Evolutionary conservation across 2,329 filamentous ascomycete species (phyloP).

Genomic region (Pyricularia sp.): DNA sequence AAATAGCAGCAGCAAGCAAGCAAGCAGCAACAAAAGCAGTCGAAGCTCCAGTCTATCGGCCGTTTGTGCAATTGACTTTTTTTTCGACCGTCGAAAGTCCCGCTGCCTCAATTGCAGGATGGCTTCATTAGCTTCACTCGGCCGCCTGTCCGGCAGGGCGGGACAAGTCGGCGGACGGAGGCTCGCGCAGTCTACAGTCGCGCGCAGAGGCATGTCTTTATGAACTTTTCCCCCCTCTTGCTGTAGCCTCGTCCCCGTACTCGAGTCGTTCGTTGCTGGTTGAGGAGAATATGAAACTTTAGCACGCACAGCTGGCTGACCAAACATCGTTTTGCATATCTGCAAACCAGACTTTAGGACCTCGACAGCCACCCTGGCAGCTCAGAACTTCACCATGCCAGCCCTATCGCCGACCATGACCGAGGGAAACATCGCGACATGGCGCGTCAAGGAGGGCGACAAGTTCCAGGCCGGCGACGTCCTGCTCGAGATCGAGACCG

Average conservation of each 20-base stretch:
- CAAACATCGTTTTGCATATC: slow-evolving; percentile 5
- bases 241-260: slow-evolving; percentile 4
- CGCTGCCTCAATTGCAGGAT: slow-evolving; percentile 2
- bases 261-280: background rate
- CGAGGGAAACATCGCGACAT: slow-evolving; percentile 77
- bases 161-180: slow-evolving; percentile 29
- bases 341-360: slow-evolving; percentile 49
- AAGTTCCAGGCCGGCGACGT: slow-evolving; percentile 76
- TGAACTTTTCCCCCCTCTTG: background rate
- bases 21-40: background rate
- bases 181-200: slow-evolving; percentile 38
- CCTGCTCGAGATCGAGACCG: slow-evolving; percentile 84
- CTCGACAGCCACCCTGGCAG: slow-evolving; percentile 54
- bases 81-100: background rate
- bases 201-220: slow-evolving; percentile 45
- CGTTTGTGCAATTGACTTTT: background rate
- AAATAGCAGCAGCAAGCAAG: background rate
- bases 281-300: background rate
- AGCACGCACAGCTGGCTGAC: background rate
- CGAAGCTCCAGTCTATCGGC: background rate
- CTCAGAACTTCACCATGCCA: slow-evolving; percentile 85
- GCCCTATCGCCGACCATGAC: slow-evolving; percentile 90
- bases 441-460: slow-evolving; percentile 84
- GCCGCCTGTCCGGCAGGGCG: slow-evolving; percentile 11
- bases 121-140: slow-evolving; percentile 12